Base-by-base conservation (phyloP, 2,329 filamentous ascomycete species). In the Aspergillus piperis region DNA sequence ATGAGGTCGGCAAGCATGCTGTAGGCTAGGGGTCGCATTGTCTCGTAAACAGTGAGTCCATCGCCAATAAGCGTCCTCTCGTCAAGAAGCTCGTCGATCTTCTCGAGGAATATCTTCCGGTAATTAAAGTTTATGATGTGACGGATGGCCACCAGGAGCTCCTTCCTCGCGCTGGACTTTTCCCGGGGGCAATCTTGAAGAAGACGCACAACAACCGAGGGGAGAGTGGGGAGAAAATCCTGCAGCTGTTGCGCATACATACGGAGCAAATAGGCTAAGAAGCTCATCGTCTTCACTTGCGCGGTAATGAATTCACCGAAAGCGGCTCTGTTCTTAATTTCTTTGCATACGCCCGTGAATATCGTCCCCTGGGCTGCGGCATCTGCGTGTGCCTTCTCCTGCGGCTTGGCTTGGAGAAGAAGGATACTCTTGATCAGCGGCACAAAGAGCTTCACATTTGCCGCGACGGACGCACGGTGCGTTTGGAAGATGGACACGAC, bases 91-190 rank as follows among this genome's bases (percentile, higher is more conserved):
- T 97, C 92, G 67, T 98, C 92, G 66, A 99, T 97, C 76, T 96
- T 96, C 39, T 88, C 88, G 25, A 98, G 80, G 72, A 99, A 99
- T 57, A 98, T 96, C 72, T 92, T 94, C 59, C 95, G 84, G 69
- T 97, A 98, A 73, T 98, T 98, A 79, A 98, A 98, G 78, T 98
- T 99, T 76, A 99, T 97, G 68, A 99, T 97, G 72, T 99, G 96
- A 21, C 96, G 86, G 60, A 99, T 97, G 0, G 95, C 96, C 55
- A 99, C 95, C 47, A 99, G 81, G 19, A 99, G 82, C 76, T 99
- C 95, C 74, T 99, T 99, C 17, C 96, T 86, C 1, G 94, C 91
- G 2, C 90, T 90, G 0, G 94, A 97, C 72, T 96, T 96, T 77
- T 98, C 95, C 53, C 94, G 84, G 0, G 95, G 95, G 61, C 95